Conservation (phyloP, 2,329 filamentous ascomycete genomes). For the Trichophyton verrucosum region DNA sequence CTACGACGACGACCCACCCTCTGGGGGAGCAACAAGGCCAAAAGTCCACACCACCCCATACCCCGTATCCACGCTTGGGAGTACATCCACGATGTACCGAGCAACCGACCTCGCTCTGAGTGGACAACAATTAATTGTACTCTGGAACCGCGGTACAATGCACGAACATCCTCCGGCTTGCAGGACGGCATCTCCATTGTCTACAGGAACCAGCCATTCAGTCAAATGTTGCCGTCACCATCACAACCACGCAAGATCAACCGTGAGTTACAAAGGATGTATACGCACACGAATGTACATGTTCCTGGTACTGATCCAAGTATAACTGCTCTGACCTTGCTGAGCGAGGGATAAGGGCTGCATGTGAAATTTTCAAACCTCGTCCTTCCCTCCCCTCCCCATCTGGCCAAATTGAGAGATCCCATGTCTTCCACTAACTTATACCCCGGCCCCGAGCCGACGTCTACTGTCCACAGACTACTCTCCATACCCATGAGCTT, state of each 20-base stretch:
- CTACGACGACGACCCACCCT: not conserved
- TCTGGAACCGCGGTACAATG: not conserved
- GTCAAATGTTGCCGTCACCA: not conserved
- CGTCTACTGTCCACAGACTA: not conserved
- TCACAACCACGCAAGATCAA: not conserved
- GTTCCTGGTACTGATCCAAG: not conserved
- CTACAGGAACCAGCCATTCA: not conserved
- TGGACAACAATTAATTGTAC: not conserved
- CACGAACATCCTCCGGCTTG: not conserved
- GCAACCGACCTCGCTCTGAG: too few relatives aligned
- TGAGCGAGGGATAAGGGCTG: not conserved
- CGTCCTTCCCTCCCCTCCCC: too few relatives aligned
- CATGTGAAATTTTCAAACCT: constrained; percentile 1
- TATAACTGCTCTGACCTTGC: too few relatives aligned
- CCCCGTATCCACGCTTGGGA: too few relatives aligned
- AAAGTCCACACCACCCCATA: not conserved
- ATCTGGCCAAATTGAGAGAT: not conserved
- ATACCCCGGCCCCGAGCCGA: not conserved
- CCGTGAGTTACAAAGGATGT: not conserved
- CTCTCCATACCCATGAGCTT: not conserved
- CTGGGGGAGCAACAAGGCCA: not conserved
- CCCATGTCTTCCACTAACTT: not conserved
- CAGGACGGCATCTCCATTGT: not conserved
- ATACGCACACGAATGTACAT: not conserved
- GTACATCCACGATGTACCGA: too few relatives aligned